Base-by-base conservation (phyloP, 2,329 filamentous ascomycete genomes). In the Talaromyces marneffei region DNA sequence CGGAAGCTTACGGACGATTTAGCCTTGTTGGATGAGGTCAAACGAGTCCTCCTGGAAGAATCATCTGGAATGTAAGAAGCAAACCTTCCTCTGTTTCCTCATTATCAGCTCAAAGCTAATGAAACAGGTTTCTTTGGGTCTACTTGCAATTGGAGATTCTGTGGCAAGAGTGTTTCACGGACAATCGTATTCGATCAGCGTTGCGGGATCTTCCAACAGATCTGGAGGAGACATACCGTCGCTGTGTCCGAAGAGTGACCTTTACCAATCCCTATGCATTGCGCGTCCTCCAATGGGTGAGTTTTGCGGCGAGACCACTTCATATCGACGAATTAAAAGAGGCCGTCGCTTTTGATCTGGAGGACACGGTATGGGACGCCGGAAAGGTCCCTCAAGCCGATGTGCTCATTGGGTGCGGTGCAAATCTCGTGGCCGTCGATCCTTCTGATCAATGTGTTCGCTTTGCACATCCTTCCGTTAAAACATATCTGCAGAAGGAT, bases 141-240 rank as follows among this genome's bases (percentile, higher is more conserved):
- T 64, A 64, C 56, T 64, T 68, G 9, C 65, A 67, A 50, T 33
- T 67, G 37, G 67, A 68, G 46, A 66, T 68, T 37, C 62, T 68
- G 2, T 68, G 65, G 67, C 61, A 66, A n/a, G 64, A 59, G 0
- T 68, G 66, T 50, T 48, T 61, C 37, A 65, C 65, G 2, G 66
- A 68, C 48, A 44, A 46, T n/a, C 62, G 62, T 54, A 68, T 68
- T 40, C 60, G 55, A 16, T 29, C 44, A 31, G 62, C 62, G 1
- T 55, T 68, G n/a, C 10, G 3, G 12, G 18, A 29, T 25, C 60
- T 68, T 14, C 66, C 66, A n/a, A 65, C 48, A 42, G 65, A 57
- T 16, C 60, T 68, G 35, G 66, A 67, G 48, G 67, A 66, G 3
- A 67, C 63, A 18, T 68, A 67, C 23, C 14, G 39, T 20, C 62